These are phyloP conservation scores for Scheffersomyces ergatensis DNA, from an alignment of 805 yeast genomes.

Conservation along the genomic window DNA sequence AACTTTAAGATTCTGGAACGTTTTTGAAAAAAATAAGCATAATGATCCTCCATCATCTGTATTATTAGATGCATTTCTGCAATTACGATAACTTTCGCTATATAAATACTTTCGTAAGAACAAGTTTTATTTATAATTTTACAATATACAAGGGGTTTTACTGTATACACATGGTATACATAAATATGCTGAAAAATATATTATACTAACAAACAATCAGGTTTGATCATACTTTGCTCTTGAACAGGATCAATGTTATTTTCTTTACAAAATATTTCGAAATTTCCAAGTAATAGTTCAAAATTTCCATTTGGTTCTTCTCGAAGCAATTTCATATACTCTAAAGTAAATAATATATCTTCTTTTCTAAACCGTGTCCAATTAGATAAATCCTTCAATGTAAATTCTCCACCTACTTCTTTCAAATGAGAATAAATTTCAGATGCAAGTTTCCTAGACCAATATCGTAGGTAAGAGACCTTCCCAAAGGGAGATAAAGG, in stretches of 20 bases:
- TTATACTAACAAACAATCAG: constrained; percentile 24
- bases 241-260: constrained; percentile 21
- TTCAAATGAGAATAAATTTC: constrained; percentile 11
- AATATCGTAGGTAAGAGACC: constrained; percentile 67
- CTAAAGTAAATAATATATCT: constrained; percentile 59
- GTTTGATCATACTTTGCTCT: constrained; percentile 25
- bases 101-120: too few relatives aligned
- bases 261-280: constrained; percentile 26
- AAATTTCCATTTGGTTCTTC: constrained; percentile 7
- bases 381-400: constrained; percentile 49
- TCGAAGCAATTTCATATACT: constrained; percentile 43
- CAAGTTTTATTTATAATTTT: too few relatives aligned
- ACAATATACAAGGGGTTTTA: too few relatives aligned
- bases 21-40: constrained; percentile 72
- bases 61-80: constrained; percentile 71
- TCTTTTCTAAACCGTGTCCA: constrained; percentile 62
- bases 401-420: constrained; percentile 6
- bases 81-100: constrained; percentile 46
- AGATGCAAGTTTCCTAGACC: constrained; percentile 52
- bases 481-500: constrained; percentile 86
- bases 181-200: background rate
- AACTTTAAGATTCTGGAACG: constrained; percentile 92
- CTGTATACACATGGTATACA: constrained; percentile 1
- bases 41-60: constrained; percentile 62
- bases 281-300: constrained; percentile 16